Evolutionary conservation across 2,329 filamentous ascomycete species (phyloP), one percentile per base, ranked within the genome.

Genomic region (Aphanocladium album): DNA sequence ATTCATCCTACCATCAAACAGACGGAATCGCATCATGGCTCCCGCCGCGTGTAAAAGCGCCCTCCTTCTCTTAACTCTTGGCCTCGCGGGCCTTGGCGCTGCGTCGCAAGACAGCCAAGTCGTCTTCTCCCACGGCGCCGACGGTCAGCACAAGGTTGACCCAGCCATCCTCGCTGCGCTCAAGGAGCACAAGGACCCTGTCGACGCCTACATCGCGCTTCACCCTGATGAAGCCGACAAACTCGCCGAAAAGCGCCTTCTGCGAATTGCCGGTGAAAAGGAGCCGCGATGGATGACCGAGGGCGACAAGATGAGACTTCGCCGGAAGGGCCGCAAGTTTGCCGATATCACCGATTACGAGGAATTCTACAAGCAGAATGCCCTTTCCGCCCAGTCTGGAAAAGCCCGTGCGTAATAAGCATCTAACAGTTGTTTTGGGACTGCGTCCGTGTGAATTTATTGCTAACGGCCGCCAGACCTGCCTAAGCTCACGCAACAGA

Each of bases 311-410:
- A 87, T 88, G 83, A 80, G 79, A 63, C 74, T 91, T 51, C 83
- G 85, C 66, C 77, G 85, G 66, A 82, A 86, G 71, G 85, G 86
- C 62, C 79, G 83, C 67, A 88, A 86, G 70, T 91, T 91, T 76
- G 87, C 89, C 76, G 88, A 91, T 72, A 85, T 91, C 64, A 90
- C 88, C 14, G 80, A 87, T 61, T 81, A 83, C 55, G 76, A 80
- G 39, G 81, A 85, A 37, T 78, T 84, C 49, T 73, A 74, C 57
- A 57, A 64, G 7, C 61, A 67, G n/a, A 60, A 70, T 11, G 64
- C 67, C 27, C 61, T 60, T 7, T 59, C 61, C 6, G 43, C 65
- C 3, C 45, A 64, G 55, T 64, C 69, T 2, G 71, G 70, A 19
- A 67, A 74, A 62, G 71, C 71, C 8, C 66, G 70, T 74, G 60